phyloP scores from a whole-genome alignment of 1,284 basidiomycete species.

The Pseudozyma tsukubaensis region DNA sequence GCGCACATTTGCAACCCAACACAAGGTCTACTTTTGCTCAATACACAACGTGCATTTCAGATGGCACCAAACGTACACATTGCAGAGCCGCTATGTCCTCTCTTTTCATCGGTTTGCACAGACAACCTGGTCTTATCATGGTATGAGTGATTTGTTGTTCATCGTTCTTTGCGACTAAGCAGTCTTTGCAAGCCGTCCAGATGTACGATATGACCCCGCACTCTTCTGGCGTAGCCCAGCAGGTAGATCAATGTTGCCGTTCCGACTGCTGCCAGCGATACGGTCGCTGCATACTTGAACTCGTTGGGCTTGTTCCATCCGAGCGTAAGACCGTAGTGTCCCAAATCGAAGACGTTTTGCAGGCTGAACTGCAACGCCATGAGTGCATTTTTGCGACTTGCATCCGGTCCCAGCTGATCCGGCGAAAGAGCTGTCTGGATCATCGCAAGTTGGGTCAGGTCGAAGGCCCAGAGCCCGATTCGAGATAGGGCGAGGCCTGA shows the following conservation, averaged over 20 bases:
- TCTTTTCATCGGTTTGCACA: neutral
- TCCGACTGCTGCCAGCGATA: conserved; percentile 46
- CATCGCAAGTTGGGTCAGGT: conserved; percentile 73
- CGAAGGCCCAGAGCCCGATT: conserved; percentile 74
- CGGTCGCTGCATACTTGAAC: conserved; percentile 58
- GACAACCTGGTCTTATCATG: too few relatives aligned
- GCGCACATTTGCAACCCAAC: neutral
- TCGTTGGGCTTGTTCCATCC: conserved; percentile 49
- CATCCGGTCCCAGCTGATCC: conserved; percentile 36
- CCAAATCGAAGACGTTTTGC: conserved; percentile 54
- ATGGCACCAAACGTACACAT: too few relatives aligned
- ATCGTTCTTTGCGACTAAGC: conserved; percentile 39
- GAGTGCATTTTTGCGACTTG: conserved; percentile 45
- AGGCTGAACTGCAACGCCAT: conserved; percentile 56
- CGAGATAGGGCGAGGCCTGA: conserved; percentile 72
- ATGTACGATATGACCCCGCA: conserved; percentile 60
- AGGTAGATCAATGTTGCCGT: conserved; percentile 56
- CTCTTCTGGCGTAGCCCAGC: conserved; percentile 50
- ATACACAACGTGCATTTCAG: too few relatives aligned
- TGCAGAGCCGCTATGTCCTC: too few relatives aligned
- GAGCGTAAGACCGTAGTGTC: conserved; percentile 58
- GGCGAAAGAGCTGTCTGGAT: conserved; percentile 47
- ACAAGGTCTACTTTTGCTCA: neutral
- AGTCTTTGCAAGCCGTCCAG: conserved; percentile 45
- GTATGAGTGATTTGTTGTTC: too few relatives aligned